A percentile compares a stretch with the other conserved stretches of the same genome.
These are phyloP conservation scores for Ailanthus altissimus DNA, from an alignment of 345 rosid species.

Conservation along the genomic window DNA sequence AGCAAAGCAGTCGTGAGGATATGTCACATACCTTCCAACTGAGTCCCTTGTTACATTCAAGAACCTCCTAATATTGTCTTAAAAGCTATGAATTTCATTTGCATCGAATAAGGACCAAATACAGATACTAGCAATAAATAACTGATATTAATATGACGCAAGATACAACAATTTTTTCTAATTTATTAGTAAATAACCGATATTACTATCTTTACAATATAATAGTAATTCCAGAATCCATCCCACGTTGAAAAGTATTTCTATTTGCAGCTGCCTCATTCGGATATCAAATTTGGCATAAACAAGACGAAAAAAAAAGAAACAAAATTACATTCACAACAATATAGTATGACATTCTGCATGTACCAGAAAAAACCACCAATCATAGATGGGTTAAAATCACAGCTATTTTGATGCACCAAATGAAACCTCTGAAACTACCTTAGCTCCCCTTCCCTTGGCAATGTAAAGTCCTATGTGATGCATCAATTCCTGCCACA, in stretches of 20 bases:
- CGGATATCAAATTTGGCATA: neutral
- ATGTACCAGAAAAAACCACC: neutral
- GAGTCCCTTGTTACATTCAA: no score
- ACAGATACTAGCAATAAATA: no score
- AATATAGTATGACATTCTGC: neutral
- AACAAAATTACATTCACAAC: neutral
- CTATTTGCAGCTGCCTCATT: neutral
- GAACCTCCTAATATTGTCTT: no score
- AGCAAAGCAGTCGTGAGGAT: no score
- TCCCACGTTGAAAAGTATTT: neutral
- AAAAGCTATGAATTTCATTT: no score
- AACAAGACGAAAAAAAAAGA: neutral
- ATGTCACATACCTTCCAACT: no score
- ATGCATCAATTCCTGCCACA: conserved; percentile 90
- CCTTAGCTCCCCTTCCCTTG: conserved; percentile 86
- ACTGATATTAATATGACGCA: no score
- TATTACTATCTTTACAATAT: neutral
- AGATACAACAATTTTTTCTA: no score
- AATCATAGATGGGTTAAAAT: neutral
- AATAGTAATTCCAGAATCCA: neutral
- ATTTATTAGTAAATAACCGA: neutral
- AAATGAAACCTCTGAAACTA: conserved; percentile 66
- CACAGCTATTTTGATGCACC: conserved; percentile 17
- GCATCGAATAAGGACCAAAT: no score
- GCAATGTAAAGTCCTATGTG: conserved; percentile 89